A percentile compares a stretch with the other conserved stretches of the same genome.
Conservation (phyloP, 2,329 filamentous ascomycete species). For the Aspergillus sp. region DNA sequence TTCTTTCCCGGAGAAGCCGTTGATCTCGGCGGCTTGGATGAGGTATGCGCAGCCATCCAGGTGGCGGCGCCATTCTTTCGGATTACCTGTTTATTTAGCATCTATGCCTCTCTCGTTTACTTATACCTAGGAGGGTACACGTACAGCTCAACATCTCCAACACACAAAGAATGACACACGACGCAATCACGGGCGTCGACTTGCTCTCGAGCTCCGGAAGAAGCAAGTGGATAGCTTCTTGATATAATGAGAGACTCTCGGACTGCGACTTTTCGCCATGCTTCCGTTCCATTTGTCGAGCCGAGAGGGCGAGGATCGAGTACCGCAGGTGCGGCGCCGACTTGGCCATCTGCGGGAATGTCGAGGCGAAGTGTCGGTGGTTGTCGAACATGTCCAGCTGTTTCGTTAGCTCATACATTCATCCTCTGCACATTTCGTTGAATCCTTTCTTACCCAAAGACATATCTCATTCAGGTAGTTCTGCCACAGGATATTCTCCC, state of each 20-base stretch:
- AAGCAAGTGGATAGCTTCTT: conserved; percentile 56
- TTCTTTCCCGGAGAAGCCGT: conserved; percentile 56
- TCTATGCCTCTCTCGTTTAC: not conserved
- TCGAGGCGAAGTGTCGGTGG: conserved; percentile 53
- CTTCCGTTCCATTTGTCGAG: conserved; percentile 56
- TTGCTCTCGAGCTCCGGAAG: conserved; percentile 53
- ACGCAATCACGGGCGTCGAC: conserved; percentile 55
- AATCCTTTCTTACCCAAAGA: conserved; percentile 27
- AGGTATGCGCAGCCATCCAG: conserved; percentile 58
- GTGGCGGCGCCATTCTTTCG: conserved; percentile 57
- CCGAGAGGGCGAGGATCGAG: conserved; percentile 57
- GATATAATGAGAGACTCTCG: conserved; percentile 55
- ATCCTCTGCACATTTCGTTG: not conserved
- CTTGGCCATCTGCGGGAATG: conserved; percentile 53
- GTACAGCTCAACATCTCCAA: conserved; percentile 57
- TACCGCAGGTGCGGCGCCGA: conserved; percentile 52
- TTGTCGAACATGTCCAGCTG: conserved; percentile 60
- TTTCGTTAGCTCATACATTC: not conserved
- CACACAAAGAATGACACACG: conserved; percentile 58
- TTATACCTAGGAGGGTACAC: not conserved
- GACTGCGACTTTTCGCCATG: conserved; percentile 45
- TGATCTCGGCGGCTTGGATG: conserved; percentile 56
- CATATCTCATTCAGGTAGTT: conserved; percentile 39
- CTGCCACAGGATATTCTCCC: conserved; percentile 39
- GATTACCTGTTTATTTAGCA: conserved; percentile 30